A percentile compares a stretch with the other conserved stretches of the same genome.
Evolutionary conservation across 805 yeast species (phyloP).

Genomic region (Nakazawaea wyomingensis): DNA sequence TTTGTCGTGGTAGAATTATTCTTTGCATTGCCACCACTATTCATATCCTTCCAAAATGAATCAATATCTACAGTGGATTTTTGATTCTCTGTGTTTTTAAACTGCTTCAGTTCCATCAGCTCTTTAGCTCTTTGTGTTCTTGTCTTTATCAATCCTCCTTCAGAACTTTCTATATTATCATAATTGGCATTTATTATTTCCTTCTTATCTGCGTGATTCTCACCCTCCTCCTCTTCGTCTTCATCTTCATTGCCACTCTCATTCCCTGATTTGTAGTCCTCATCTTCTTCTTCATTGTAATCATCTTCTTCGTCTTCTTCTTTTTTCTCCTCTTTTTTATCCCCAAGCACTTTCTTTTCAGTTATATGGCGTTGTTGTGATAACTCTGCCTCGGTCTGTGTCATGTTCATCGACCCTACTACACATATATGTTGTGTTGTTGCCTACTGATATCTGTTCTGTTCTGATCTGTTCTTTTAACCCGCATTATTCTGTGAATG

Average conservation of each 20-base stretch:
- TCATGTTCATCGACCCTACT: too few species aligned
- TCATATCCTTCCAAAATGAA: constrained; percentile 52
- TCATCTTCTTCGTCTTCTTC: constrained; percentile 31
- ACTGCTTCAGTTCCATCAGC: constrained; percentile 19
- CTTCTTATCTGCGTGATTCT: constrained; percentile 24
- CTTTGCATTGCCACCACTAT: too few species aligned
- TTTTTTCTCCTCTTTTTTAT: neutral
- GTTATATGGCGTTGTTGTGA: too few species aligned
- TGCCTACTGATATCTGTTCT: neutral
- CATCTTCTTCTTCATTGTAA: constrained; percentile 53
- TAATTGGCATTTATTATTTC: constrained; percentile 34
- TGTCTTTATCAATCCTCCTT: constrained; percentile 67
- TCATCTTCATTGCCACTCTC: constrained; percentile 22
- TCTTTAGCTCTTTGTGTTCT: constrained; percentile 56
- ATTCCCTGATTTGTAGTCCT: constrained; percentile 33
- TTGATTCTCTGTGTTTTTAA: constrained; percentile 14
- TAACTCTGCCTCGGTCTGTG: too few species aligned
- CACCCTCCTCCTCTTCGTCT: constrained; percentile 32
- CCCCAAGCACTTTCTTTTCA: too few species aligned
- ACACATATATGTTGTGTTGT: neutral
- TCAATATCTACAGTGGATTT: constrained; percentile 39
- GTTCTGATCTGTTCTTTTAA: neutral
- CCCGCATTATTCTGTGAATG: neutral
- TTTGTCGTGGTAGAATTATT: neutral
- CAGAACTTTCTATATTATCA: constrained; percentile 46